Evolutionary conservation across 306 rosid genomes (phyloP).

Genomic region (Glycine soja): DNA sequence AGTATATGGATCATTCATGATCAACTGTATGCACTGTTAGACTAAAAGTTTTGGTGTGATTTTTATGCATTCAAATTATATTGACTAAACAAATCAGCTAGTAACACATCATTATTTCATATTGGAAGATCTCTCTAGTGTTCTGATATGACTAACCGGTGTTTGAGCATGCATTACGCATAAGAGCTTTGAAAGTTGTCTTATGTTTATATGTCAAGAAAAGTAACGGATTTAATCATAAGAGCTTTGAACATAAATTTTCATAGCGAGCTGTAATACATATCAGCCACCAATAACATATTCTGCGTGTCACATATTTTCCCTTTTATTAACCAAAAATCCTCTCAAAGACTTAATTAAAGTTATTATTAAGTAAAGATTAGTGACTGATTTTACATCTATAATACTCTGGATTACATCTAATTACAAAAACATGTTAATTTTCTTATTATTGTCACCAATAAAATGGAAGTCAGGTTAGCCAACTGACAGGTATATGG

Average conservation of each 20-base stretch:
- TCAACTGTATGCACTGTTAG: slow-evolving; percentile 38
- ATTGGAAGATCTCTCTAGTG: neutral
- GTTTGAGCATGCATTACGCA: neutral
- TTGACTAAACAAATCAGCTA: neutral
- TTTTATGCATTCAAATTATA: neutral
- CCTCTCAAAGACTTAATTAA: neutral
- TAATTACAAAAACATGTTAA: neutral
- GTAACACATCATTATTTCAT: slow-evolving; percentile 1
- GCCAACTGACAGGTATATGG: neutral
- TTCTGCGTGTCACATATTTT: neutral
- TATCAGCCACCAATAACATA: too few relatives aligned
- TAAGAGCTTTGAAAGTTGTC: neutral
- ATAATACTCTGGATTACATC: neutral
- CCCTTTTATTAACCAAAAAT: neutral
- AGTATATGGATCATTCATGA: slow-evolving; percentile 13
- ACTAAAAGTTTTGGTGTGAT: neutral
- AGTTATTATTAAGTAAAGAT: neutral
- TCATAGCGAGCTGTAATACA: neutral
- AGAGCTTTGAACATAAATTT: neutral
- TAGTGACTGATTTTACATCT: neutral
- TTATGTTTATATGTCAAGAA: neutral
- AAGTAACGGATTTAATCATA: neutral
- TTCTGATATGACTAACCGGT: neutral
- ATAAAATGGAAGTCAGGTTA: neutral
- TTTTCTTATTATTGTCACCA: neutral